Percentiles rank a stretch among this genome's conserved stretches.
Evolutionary conservation across 2,329 filamentous ascomycete species (phyloP).

Genomic region (Trichoderma oligosporum): DNA sequence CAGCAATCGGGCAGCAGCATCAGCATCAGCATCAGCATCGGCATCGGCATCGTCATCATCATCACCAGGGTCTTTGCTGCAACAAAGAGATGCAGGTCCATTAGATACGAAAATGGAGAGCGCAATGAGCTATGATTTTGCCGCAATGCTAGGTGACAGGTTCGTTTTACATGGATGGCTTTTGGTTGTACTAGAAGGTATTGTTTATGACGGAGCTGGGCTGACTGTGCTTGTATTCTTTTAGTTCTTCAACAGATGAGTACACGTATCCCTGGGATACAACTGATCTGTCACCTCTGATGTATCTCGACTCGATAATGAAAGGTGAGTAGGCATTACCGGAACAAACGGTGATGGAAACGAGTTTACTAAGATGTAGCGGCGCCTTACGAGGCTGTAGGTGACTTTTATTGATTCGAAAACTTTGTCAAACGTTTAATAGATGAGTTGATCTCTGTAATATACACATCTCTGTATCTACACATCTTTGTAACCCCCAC

Average conservation of each 20-base stretch:
- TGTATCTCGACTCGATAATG: conserved; percentile 15
- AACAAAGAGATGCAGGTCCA: background rate
- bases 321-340: conserved; percentile 3
- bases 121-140: background rate
- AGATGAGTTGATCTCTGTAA: background rate
- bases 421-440: background rate
- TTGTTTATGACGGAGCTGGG: no score
- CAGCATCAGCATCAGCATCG: no score
- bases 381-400: background rate
- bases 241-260: background rate
- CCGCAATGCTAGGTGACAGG: background rate
- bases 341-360: background rate
- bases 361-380: background rate
- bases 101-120: background rate
- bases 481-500: no score
- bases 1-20: background rate
- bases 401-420: background rate
- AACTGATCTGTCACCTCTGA: conserved; percentile 1
- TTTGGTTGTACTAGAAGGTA: no score
- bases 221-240: background rate
- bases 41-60: no score
- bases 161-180: no score
- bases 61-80: no score
- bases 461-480: no score
- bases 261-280: conserved; percentile 5